These are phyloP conservation scores for Cladosporium colombiae DNA, from an alignment of 2,329 filamentous ascomycete genomes.

Conservation along the genomic window DNA sequence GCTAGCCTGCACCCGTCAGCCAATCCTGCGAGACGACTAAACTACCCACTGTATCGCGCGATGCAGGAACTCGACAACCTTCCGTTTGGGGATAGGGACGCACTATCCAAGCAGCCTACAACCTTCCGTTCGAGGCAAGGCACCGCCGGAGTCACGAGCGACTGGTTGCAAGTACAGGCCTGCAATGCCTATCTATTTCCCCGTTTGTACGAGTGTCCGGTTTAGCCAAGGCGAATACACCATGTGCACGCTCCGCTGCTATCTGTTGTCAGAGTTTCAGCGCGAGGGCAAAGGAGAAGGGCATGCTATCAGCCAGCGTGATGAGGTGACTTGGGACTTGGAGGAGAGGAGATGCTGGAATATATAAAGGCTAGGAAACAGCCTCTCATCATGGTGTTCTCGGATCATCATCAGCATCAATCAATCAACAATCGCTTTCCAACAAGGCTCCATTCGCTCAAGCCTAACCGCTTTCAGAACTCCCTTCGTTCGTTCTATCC, in stretches of 20 bases:
- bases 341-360: not conserved
- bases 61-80: constrained; percentile 3
- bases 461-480: not conserved
- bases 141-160: not conserved
- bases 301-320: not conserved
- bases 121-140: constrained; percentile 6
- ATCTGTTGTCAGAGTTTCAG: constrained; percentile 3
- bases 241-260: constrained; percentile 5
- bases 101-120: not conserved
- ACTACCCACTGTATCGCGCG: not conserved
- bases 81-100: not conserved
- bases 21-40: not conserved
- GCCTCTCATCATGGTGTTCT: not conserved
- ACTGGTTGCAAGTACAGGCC: not conserved
- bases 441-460: constrained; percentile 3
- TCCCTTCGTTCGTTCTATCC: not conserved
- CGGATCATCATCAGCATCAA: not conserved
- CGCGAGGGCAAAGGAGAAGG: not conserved
- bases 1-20: not conserved
- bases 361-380: not conserved
- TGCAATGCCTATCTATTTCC: not conserved
- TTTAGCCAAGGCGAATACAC: not conserved
- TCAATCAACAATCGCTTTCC: not conserved
- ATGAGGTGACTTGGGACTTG: not conserved
- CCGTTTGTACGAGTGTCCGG: not conserved